Evolutionary conservation across 2,329 filamentous ascomycete genomes (phyloP).

Genomic region (Nemania sp.): DNA sequence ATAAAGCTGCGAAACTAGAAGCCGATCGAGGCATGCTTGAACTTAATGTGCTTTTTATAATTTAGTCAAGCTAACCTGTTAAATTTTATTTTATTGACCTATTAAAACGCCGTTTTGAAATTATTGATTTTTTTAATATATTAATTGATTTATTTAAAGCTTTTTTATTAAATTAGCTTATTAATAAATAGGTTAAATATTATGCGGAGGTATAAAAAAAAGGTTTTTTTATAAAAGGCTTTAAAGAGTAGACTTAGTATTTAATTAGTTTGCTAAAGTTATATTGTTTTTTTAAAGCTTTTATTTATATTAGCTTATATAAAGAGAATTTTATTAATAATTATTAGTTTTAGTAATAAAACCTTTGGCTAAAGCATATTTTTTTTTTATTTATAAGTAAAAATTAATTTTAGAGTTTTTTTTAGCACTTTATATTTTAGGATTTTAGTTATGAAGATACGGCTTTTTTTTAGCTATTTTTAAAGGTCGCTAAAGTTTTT

Average conservation of each 20-base stretch:
- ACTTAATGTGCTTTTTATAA: neutral
- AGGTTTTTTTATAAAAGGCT: neutral
- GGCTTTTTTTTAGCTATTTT: neutral
- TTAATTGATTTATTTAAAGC: neutral
- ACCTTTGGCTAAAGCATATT: neutral
- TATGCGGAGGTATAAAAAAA: neutral
- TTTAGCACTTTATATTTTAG: neutral
- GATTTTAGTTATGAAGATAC: neutral
- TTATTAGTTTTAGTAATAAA: neutral
- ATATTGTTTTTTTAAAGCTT: neutral
- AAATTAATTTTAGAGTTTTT: neutral
- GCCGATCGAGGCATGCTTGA: neutral
- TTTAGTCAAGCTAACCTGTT: neutral
- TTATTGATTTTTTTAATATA: neutral
- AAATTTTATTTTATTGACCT: neutral
- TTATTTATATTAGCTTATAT: neutral
- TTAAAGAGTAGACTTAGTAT: neutral
- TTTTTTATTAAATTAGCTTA: neutral
- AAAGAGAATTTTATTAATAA: neutral
- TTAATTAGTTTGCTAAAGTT: neutral
- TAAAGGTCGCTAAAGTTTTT: neutral
- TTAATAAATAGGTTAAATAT: neutral
- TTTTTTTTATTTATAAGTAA: neutral
- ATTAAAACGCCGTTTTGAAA: neutral
- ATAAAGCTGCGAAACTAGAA: neutral